Conservation (phyloP, 2,329 filamentous ascomycete species). For the Aspergillus proliferans region DNA sequence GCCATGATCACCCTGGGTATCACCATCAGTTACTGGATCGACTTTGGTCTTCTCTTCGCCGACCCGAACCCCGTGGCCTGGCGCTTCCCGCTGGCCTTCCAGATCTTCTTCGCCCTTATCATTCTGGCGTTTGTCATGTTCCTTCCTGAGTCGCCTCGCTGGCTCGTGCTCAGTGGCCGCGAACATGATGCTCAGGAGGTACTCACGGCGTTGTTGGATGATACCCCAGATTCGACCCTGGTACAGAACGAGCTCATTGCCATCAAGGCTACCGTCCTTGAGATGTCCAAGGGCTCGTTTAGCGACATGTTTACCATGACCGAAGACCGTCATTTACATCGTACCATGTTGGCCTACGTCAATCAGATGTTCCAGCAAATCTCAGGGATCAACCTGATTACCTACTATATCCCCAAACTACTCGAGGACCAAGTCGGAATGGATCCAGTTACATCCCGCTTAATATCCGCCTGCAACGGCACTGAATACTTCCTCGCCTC, state of each 20-base stretch:
- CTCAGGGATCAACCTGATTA: slow-evolving; percentile 41
- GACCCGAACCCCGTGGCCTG: slow-evolving; percentile 45
- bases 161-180: slow-evolving; percentile 52
- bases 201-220: slow-evolving; percentile 42
- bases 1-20: slow-evolving; percentile 48
- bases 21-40: slow-evolving; percentile 47
- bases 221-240: slow-evolving; percentile 40
- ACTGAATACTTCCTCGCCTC: slow-evolving; percentile 51
- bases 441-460: slow-evolving; percentile 35
- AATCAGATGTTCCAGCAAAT: slow-evolving; percentile 53
- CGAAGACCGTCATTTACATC: slow-evolving; percentile 52
- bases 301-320: slow-evolving; percentile 54
- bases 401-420: slow-evolving; percentile 41
- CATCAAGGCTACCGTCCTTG: slow-evolving; percentile 49
- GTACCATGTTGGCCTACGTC: slow-evolving; percentile 50
- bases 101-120: slow-evolving; percentile 51
- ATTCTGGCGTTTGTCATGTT: slow-evolving; percentile 45
- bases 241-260: slow-evolving; percentile 45
- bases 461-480: slow-evolving; percentile 50
- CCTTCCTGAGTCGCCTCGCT: slow-evolving; percentile 54
- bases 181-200: slow-evolving; percentile 48
- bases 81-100: slow-evolving; percentile 54
- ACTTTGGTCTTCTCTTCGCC: slow-evolving; percentile 49
- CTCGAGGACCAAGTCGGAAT: slow-evolving; percentile 40
- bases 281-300: slow-evolving; percentile 47